Evolutionary conservation across 805 yeast species (phyloP), one percentile per base, ranked within the genome.

Genomic region (Teunomyces gatunensis): DNA sequence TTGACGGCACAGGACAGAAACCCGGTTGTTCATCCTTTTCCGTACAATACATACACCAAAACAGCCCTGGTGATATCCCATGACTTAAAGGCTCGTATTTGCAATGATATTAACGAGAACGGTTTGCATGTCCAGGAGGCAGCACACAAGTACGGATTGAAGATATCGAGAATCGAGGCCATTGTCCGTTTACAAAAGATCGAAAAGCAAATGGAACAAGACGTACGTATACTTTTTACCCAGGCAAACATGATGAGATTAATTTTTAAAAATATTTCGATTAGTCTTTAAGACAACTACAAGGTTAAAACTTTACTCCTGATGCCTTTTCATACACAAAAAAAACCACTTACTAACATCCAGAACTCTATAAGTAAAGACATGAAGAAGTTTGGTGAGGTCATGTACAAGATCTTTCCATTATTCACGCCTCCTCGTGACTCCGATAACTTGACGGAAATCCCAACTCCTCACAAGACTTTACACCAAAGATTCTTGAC

Each of bases 111-210:
- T 46, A 70, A 64, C 13, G 74, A 71, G 36, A 78, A 80, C 27
- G 79, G 81, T 39, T 58, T 77, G 42, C 76, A 85, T 37, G 68
- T 84, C 18, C 92, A 87, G 63, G 85, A 83, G 54, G 83, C 88
- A 40, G 91, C 97, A 9, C 80, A 84, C 53, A 80, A 80, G 59
- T 84, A 83, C 60, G 92, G 95, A 3, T 73, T 92, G 54, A 87
- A 89, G 61, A 80, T 90, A 51, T 87, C 90, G 45, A 81, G 98
- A 64, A 75, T 94, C 17, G 96, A 91, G 61, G 98, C 97, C n/a
- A 76, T 92, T 48, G 70, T 87, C 21, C 82, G 79, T 63, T 77
- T 92, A 53, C 74, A 79, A 51, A 73, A 72, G 27, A 76, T 91
- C 45, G 95, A 92, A 67, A 67, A 78, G 52, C 68, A 76, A 47